Base-by-base conservation (phyloP, 2,329 filamentous ascomycete species). In the Pochonia chlamydosporia region DNA sequence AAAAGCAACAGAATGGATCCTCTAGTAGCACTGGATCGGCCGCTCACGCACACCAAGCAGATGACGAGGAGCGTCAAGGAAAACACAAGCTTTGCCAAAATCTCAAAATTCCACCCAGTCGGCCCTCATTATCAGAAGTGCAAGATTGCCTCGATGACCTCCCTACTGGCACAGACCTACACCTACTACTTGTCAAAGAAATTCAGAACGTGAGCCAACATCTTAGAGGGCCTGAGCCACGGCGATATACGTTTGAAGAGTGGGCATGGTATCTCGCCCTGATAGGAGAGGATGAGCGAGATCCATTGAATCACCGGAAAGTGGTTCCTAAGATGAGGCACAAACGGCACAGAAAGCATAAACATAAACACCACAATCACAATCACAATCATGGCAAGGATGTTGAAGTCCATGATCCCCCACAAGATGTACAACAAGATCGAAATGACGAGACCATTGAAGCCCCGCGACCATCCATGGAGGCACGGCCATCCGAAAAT, bases 251-350 rank as follows among this genome's bases (percentile, higher is more conserved):
- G 0, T 96, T 90, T 53, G 82, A 90, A 54, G 85, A 95, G 61
- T 95, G 90, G 91, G 85, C 86, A 0, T 87, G 88, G 70, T 93
- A 89, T 56, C 83, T 91, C 7, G 78, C 80, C 20, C 73, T 96
- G 26, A 87, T 95, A n/a, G 80, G 80, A 40, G 79, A 83, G 58
- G 78, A 83, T 59, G 79, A 84, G 58, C 66, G 65, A 46, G 69
- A 69, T 52, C 66, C 75, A 2, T 63, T 67, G 5, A 74, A 66
- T 16, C 80, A 84, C 56, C 62, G 71, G n/a, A 70, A 67, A 48
- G 64, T 65, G 6, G 54, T 51, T 23, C 57, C 62, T 7, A 62
- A 58, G 37, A 49, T 53, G 23, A 59, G 54, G 31, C 53, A 46
- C 25, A 49, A 49, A 14, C 53, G 46, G 13, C 49, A 37, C 18